Evolutionary conservation across 1,139 yeast genomes (phyloP).

Genomic region (Yamadazyma epiphylla): DNA sequence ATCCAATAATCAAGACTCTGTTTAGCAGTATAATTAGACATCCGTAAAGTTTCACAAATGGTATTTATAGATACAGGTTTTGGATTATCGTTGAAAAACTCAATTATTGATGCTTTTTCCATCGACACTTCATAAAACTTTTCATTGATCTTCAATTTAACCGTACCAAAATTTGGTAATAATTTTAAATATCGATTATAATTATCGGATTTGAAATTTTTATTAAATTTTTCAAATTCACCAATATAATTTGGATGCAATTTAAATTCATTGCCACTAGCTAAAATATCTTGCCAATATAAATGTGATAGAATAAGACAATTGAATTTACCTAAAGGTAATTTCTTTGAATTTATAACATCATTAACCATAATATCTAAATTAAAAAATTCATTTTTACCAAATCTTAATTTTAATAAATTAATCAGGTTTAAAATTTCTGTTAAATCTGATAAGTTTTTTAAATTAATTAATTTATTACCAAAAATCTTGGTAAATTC

Average conservation of each 20-base stretch:
- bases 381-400: conserved; percentile 59
- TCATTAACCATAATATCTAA: conserved; percentile 87
- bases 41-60: conserved; percentile 24
- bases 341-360: conserved; percentile 46
- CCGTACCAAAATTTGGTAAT: conserved; percentile 60
- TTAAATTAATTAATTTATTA: conserved; percentile 48
- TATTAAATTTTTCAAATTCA: conserved; percentile 40
- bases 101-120: conserved; percentile 64
- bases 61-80: conserved; percentile 15
- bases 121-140: conserved; percentile 54
- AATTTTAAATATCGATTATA: conserved; percentile 58
- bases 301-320: conserved; percentile 41
- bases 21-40: conserved; percentile 35
- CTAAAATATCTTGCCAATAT: conserved; percentile 49
- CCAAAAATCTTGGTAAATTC: conserved; percentile 72
- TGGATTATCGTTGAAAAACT: conserved; percentile 43
- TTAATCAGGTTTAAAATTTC: conserved; percentile 43
- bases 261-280: conserved; percentile 32
- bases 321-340: conserved; percentile 17
- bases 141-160: conserved; percentile 51
- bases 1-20: conserved; percentile 57
- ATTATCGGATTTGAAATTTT: conserved; percentile 39
- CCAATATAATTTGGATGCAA: conserved; percentile 42
- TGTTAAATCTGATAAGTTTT: conserved; percentile 33
- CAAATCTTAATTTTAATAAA: conserved; percentile 62